Conservation (phyloP, 2,329 filamentous ascomycete genomes). For the Aspergillus ochraceus region DNA sequence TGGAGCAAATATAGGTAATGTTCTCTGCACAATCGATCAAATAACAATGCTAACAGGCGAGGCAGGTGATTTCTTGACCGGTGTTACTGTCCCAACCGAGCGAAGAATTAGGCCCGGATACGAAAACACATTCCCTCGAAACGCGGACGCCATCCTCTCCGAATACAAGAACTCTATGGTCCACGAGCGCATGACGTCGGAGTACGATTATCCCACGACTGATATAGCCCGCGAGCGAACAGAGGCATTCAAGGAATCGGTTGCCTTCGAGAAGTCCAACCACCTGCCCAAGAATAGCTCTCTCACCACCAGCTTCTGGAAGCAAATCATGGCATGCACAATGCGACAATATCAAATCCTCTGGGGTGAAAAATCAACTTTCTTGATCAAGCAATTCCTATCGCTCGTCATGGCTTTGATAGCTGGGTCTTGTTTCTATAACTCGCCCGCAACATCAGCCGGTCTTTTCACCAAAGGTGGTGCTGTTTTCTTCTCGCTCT, state of each 20-base stretch:
- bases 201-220: conserved; percentile 58
- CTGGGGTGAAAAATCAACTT: conserved; percentile 63
- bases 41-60: not conserved
- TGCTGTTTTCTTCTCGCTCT: conserved; percentile 61
- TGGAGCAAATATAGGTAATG: conserved; percentile 57
- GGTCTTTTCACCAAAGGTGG: conserved; percentile 65
- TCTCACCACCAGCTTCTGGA: conserved; percentile 54
- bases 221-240: conserved; percentile 52
- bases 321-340: conserved; percentile 58
- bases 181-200: conserved; percentile 51
- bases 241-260: conserved; percentile 53
- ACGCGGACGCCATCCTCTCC: conserved; percentile 42
- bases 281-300: conserved; percentile 54
- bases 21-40: not conserved
- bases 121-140: conserved; percentile 45
- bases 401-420: conserved; percentile 62
- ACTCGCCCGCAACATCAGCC: conserved; percentile 55
- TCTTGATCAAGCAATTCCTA: conserved; percentile 61
- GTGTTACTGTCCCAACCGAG: conserved; percentile 59
- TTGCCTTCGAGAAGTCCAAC: conserved; percentile 56
- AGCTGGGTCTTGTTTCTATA: conserved; percentile 66
- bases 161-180: conserved; percentile 55
- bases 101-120: conserved; percentile 43
- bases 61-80: conserved; percentile 59
- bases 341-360: conserved; percentile 64